Conservation (phyloP, 108 stramenopile species). For the Fistulifera solaris region DNA sequence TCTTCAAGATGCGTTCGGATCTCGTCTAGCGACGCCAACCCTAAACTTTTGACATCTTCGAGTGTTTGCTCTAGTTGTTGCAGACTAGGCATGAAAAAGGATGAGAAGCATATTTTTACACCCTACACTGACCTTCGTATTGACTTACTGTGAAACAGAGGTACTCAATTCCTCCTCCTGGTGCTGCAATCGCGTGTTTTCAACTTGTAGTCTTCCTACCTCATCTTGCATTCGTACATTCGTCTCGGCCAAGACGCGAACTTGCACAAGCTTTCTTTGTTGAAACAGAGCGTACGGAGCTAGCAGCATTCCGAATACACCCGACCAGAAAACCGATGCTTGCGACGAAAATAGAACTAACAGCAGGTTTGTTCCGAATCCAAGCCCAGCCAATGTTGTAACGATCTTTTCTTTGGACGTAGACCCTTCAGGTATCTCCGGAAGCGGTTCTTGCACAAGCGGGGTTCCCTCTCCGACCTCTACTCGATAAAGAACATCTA, state of each 20-base stretch:
- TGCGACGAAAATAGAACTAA: conserved; percentile 13
- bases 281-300: conserved; percentile 32
- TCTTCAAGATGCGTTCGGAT: conserved; percentile 16
- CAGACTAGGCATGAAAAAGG: conserved; percentile 10
- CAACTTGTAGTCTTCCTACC: conserved; percentile 20
- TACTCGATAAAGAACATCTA: no score
- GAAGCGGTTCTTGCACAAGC: no score
- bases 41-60: conserved; percentile 14
- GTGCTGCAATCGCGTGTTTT: conserved; percentile 20
- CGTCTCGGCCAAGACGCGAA: conserved; percentile 25
- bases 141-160: conserved; percentile 19
- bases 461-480: no score
- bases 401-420: no score
- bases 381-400: not conserved
- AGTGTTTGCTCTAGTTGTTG: conserved; percentile 24
- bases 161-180: conserved; percentile 16
- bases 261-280: conserved; percentile 34
- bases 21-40: conserved; percentile 21
- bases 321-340: conserved; percentile 15
- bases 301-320: conserved; percentile 16
- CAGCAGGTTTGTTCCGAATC: conserved; percentile 16
- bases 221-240: conserved; percentile 24
- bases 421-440: no score
- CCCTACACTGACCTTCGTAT: not conserved
- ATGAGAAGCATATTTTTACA: not conserved